Evolutionary conservation across 2,329 filamentous ascomycete genomes (phyloP).

Genomic region (Colletotrichum chrysophilum): DNA sequence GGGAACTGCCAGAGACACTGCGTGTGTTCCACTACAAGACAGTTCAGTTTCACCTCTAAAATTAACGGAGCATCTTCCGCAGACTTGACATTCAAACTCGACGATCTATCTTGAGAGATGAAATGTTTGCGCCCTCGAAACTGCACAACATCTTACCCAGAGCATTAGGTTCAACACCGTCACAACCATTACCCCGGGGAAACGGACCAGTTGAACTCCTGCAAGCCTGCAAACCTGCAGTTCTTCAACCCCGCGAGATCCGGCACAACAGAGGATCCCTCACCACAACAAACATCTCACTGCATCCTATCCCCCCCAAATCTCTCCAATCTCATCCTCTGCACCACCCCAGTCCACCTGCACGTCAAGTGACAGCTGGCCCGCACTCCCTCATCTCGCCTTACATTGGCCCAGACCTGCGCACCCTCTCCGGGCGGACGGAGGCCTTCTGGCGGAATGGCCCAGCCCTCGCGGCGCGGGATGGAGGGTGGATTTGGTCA

Average conservation of each 20-base stretch:
- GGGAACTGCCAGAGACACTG: not conserved
- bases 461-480: not conserved
- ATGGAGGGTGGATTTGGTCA: not conserved
- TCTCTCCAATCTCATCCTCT: not conserved
- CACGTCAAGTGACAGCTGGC: constrained; percentile 1
- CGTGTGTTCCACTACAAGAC: not conserved
- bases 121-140: not conserved
- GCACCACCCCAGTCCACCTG: not conserved
- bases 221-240: not conserved
- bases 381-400: not conserved
- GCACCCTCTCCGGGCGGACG: constrained; percentile 5
- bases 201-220: not conserved
- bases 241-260: not conserved
- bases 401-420: not conserved
- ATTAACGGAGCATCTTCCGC: not conserved
- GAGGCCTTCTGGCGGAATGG: not conserved
- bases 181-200: not conserved
- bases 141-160: no score
- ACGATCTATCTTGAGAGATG: rapidly evolving
- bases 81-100: not conserved
- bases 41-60: not conserved
- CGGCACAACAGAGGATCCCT: not conserved
- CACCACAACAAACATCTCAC: not conserved
- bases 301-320: not conserved
- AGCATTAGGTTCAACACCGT: not conserved